Percentiles rank a stretch among this genome's conserved stretches.
Evolutionary conservation across 352 stramenopile genomes (phyloP).

Genomic region (Pythium graminicola): DNA sequence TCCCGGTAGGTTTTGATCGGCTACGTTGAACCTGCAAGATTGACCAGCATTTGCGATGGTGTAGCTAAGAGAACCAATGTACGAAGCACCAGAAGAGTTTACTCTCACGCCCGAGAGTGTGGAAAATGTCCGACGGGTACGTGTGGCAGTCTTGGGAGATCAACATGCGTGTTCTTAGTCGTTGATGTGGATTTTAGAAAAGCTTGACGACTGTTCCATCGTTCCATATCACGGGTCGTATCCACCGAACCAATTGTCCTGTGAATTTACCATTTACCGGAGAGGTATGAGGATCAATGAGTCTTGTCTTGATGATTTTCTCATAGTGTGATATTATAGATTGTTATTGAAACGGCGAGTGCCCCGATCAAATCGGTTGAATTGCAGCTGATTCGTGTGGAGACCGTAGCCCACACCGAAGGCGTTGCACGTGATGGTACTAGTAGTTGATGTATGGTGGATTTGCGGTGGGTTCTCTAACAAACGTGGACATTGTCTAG

Average conservation of each 20-base stretch:
- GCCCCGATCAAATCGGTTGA: slow-evolving; percentile 84
- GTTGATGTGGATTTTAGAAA: slow-evolving; percentile 30
- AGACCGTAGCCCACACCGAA: slow-evolving; percentile 75
- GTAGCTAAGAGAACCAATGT: slow-evolving; percentile 49
- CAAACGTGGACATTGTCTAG: slow-evolving; percentile 22
- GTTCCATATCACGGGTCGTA: slow-evolving; percentile 77
- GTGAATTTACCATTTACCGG: slow-evolving; percentile 88
- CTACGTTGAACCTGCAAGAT: no score
- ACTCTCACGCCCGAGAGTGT: slow-evolving; percentile 77
- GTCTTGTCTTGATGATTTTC: no score
- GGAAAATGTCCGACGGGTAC: slow-evolving; percentile 68
- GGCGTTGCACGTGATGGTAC: slow-evolving; percentile 74
- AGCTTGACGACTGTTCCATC: slow-evolving; percentile 46
- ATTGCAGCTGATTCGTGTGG: slow-evolving; percentile 86
- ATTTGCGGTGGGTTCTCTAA: neutral
- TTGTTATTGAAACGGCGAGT: slow-evolving; percentile 71
- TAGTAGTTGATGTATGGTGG: neutral
- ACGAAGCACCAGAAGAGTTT: slow-evolving; percentile 67
- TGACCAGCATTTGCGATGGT: neutral
- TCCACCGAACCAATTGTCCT: slow-evolving; percentile 86
- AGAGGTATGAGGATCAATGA: slow-evolving; percentile 39
- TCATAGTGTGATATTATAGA: no score
- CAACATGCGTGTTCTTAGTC: neutral
- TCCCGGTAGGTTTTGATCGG: slow-evolving; percentile 52
- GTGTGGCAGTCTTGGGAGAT: no score